phyloP scores from a whole-genome alignment of 805 yeast genomes.

The Metschnikowia kofuensis region DNA sequence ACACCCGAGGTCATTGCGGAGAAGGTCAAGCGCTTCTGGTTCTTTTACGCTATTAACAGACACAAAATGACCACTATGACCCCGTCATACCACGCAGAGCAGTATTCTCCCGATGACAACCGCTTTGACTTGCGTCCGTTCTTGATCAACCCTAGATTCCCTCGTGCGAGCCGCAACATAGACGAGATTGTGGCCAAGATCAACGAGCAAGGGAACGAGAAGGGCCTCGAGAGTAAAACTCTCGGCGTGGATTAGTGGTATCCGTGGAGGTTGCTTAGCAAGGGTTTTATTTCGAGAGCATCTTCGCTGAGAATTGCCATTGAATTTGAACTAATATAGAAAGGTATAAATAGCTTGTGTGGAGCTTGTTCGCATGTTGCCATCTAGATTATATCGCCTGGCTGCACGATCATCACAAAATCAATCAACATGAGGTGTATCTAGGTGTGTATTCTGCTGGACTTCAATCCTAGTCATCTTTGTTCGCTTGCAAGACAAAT shows the following conservation, averaged over 20 bases:
- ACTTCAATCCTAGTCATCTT: too few species aligned
- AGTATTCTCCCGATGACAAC: conserved; percentile 97
- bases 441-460: too few species aligned
- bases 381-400: too few species aligned
- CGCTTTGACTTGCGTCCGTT: conserved; percentile 96
- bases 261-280: neutral
- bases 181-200: conserved; percentile 68
- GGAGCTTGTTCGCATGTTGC: too few species aligned
- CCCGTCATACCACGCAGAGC: conserved; percentile 97
- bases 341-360: too few species aligned
- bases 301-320: neutral
- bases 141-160: conserved; percentile 82
- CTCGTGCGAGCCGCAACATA: conserved; percentile 87
- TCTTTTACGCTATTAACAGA: conserved; percentile 90
- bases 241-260: conserved; percentile 46
- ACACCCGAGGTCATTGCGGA: conserved; percentile 84
- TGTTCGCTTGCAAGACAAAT: too few species aligned
- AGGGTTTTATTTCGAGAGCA: neutral
- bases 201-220: conserved; percentile 37
- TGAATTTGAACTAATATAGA: too few species aligned
- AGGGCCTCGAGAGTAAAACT: conserved; percentile 23
- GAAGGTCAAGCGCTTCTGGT: conserved; percentile 90
- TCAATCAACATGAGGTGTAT: too few species aligned
- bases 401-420: too few species aligned
- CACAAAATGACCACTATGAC: conserved; percentile 98